Evolutionary conservation across 2,329 filamentous ascomycete genomes (phyloP).

Genomic region (Chaetomium olivaceum): DNA sequence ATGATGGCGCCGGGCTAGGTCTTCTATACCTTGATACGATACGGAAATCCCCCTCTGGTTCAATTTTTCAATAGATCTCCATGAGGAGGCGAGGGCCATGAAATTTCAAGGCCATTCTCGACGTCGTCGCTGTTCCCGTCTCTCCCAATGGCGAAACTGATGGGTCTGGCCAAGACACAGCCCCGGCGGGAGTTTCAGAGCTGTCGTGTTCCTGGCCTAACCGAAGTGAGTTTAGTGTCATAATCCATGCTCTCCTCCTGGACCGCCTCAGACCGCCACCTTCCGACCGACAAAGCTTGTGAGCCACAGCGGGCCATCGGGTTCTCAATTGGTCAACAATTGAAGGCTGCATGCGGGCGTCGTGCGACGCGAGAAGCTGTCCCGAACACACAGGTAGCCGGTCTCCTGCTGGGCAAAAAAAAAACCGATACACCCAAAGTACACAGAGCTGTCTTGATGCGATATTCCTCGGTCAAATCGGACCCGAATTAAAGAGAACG

Average conservation of each 20-base stretch:
- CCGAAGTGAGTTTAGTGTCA: slow-evolving; percentile 10
- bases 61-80: too few relatives aligned
- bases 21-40: neutral
- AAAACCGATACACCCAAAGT: too few relatives aligned
- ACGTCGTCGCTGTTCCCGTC: neutral
- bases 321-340: neutral
- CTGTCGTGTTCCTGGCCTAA: slow-evolving; percentile 28
- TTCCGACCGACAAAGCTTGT: neutral
- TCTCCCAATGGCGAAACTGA: neutral
- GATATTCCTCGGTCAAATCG: too few relatives aligned
- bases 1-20: neutral
- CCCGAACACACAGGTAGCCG: neutral
- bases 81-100: neutral
- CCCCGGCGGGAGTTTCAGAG: slow-evolving; percentile 30
- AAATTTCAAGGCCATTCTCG: neutral
- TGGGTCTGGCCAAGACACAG: slow-evolving; percentile 18
- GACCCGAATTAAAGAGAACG: too few relatives aligned
- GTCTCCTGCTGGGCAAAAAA: too few relatives aligned
- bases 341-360: slow-evolving; percentile 1
- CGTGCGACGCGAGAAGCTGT: neutral
- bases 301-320: slow-evolving; percentile 6
- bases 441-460: too few relatives aligned
- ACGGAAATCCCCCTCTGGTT: neutral
- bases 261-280: neutral
- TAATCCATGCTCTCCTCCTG: slow-evolving; percentile 16